Evolutionary conservation across 1,139 yeast genomes (phyloP).

Genomic region (Ogataea hybrid): DNA sequence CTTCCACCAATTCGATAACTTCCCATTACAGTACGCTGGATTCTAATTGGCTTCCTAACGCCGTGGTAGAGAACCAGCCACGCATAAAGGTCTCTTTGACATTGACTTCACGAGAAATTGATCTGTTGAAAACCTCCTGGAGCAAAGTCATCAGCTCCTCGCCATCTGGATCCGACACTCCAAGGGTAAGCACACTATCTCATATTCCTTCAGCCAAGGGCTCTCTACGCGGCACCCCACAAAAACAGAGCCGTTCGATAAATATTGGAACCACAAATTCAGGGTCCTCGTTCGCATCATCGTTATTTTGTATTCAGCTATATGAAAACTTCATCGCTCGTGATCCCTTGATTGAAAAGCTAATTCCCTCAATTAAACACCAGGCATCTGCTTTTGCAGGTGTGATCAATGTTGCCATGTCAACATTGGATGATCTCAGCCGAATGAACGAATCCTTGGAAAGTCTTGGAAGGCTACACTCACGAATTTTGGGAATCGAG

Average conservation of each 20-base stretch:
- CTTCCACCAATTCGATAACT: constrained; percentile 27
- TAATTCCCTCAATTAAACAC: constrained; percentile 37
- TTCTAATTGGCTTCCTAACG: constrained; percentile 31
- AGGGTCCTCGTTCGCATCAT: constrained; percentile 32
- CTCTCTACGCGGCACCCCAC: constrained; percentile 3
- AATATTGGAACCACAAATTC: constrained; percentile 10
- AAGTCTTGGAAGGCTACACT: constrained; percentile 70
- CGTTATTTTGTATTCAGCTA: constrained; percentile 38
- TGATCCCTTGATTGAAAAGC: constrained; percentile 32
- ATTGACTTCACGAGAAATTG: constrained; percentile 36
- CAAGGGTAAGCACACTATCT: not conserved
- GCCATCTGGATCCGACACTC: not conserved
- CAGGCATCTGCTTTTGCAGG: constrained; percentile 78
- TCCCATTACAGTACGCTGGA: constrained; percentile 30
- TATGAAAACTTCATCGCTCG: constrained; percentile 34
- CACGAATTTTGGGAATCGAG: constrained; percentile 73
- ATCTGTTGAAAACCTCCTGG: constrained; percentile 41
- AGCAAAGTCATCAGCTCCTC: constrained; percentile 24
- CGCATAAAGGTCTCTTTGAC: constrained; percentile 32
- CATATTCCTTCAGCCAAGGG: not conserved
- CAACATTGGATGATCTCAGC: constrained; percentile 35
- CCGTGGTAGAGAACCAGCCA: constrained; percentile 26
- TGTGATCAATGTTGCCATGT: constrained; percentile 38
- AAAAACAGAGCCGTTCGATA: constrained; percentile 4
- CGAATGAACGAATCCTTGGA: constrained; percentile 58